Base-by-base conservation (phyloP, 495 filamentous ascomycete genomes). In the Usnea hakonensis region DNA sequence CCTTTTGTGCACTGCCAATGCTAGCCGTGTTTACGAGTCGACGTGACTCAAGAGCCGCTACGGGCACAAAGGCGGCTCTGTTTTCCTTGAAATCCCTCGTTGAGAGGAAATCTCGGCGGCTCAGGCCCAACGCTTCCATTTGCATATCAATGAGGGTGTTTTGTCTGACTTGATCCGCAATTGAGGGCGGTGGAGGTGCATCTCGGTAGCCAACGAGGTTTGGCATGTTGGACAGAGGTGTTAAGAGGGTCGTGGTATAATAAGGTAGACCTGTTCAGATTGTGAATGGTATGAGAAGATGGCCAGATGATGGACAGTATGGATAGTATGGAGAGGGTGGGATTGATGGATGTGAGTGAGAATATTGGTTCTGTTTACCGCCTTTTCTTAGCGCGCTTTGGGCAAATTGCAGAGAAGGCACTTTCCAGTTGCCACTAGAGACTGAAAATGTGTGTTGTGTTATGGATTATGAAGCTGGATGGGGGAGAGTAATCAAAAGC, bases 1-100 rank as follows among this genome's bases (percentile, higher is more conserved):
- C 62, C 26, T 68, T 63, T 28, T 72, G 38, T 67, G 63, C 35
- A 65, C 66, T 8, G 64, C 48, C 28, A 28, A 52, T 64, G 33
- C 50, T 69, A 4, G 48, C 65, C 14, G 68, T 64, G 55, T 46
- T 69, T 41, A 59, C 16, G 19, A 57, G 60, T 36, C 62, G 50
- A 16, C 50, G 33, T 43, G 33, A 17, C 21, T 65, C 43, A 8
- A 68, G 28, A 0, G 55, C 9, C 14, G 10, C 30, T 7, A 37
- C 23, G 13, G 62, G 36, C 3, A 61, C 23, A 30, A 35, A 57
- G 33, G n/a, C 35, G 21, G 13, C 9, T 2, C 41, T 52, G n/a
- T 62, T 57, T 11, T 68, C 67, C 50, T 58, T 57, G 44, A 58
- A 58, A 6, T 66, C 61, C 11, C 57, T 60, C 23, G 64, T 65